These are phyloP conservation scores for Chytriomyces sp. DNA, from an alignment of 192 early-diverging fungal genomes.

Conservation along the genomic window DNA sequence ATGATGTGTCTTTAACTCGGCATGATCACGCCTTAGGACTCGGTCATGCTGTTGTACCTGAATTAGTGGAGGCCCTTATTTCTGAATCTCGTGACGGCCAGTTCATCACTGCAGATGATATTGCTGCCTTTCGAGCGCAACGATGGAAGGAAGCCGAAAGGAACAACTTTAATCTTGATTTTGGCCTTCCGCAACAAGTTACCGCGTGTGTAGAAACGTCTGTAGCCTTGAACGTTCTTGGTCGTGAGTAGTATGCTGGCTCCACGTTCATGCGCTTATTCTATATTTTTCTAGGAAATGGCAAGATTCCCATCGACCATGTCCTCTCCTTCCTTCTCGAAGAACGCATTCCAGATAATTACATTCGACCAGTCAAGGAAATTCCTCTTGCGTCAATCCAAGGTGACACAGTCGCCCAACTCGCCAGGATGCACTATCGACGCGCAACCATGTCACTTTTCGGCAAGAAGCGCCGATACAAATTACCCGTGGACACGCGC, in stretches of 20 bases:
- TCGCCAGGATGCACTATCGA: neutral
- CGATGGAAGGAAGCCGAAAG: slow-evolving; percentile 35
- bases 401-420: neutral
- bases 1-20: slow-evolving; percentile 42
- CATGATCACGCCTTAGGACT: slow-evolving; percentile 37
- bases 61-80: slow-evolving; percentile 25
- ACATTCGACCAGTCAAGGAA: neutral
- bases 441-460: neutral
- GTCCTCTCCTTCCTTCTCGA: slow-evolving; percentile 10
- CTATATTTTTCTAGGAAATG: neutral
- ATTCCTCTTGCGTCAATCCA: neutral
- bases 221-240: slow-evolving; percentile 8
- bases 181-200: neutral
- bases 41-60: slow-evolving; percentile 9
- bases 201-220: slow-evolving; percentile 9
- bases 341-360: slow-evolving; percentile 2
- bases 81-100: slow-evolving; percentile 31
- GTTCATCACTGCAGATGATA: slow-evolving; percentile 22
- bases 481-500: slow-evolving; percentile 3
- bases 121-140: slow-evolving; percentile 20
- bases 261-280: neutral
- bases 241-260: slow-evolving; percentile 1
- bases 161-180: slow-evolving; percentile 28
- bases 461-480: neutral
- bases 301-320: slow-evolving; percentile 13